Evolutionary conservation across 169 alveolate species (phyloP), one percentile per base, ranked within the genome.

Genomic region (Haemoproteus tartakovskyi): DNA sequence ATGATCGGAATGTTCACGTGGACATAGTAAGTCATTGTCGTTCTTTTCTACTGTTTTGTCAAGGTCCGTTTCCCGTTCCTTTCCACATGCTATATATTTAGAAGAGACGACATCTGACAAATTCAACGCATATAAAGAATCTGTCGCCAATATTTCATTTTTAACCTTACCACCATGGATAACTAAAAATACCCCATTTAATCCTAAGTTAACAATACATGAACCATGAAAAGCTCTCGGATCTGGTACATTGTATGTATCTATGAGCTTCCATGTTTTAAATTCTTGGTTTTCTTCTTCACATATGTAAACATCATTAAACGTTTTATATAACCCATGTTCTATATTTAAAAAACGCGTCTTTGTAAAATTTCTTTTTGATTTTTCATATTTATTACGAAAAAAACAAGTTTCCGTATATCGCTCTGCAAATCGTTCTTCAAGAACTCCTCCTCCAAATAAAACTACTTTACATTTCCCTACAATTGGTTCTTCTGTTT

Each of bases 141-240:
- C 46, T 30, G 37, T 41, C 16, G 84, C 62, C 11, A 74, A 36
- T 14, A 29, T n/a, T 27, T 74, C 36, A 57, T 57, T 74, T n/a
- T 74, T 56, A 37, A 36, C 52, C 29, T 74, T 74, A 1, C 84
- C 84, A 2, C 84, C 84, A n/a, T 74, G 84, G 11, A 74, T 56
- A 74, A 74, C 43, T 37, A 74, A 45, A 57, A 74, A 74, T 26
- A 45, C 78, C 9, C 84, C 84, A 33, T 27, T 51, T 19, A 30
- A 9, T 27, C 84, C 84, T 9, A 74, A 27, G 37, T 74, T 74
- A 2, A 74, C 84, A 45, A 74, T 36, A 43, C 78, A 56, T 0
- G 84, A 74, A 21, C 78, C 78, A 24, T 74, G 84, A 50, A 74
- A 74, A 18, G 84, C 84, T 21, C 84, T 74, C n/a, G 61, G 48